Base-by-base conservation (phyloP, 163 green algal species). In the Scenedesmus sp. region DNA sequence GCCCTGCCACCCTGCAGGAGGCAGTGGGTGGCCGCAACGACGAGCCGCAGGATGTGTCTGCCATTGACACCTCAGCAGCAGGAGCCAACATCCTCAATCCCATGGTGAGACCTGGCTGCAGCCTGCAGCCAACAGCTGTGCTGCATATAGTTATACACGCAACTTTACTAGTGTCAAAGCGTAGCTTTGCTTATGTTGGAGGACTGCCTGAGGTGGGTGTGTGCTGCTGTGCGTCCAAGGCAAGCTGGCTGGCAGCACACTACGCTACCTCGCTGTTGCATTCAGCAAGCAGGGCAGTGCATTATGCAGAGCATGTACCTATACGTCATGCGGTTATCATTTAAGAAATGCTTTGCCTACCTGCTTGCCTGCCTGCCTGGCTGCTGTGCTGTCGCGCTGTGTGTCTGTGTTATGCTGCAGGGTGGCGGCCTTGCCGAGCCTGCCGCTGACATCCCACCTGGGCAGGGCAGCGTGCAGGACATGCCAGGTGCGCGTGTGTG, bases 401-500 rank as follows among this genome's bases (percentile, higher is more conserved):
- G 62, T 73, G 62, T 73, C 13, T 73, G 62, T 82, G 73, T 82
- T 9, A 34, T 82, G 20, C 73, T 82, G 9, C 54, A 90, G 87
- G 87, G 87, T 74, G 87, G 87, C 54, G 73, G 73, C n/a, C 73
- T 91, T 1, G 87, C 87, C 56, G 87, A 91, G 87, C 56, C 56
- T 52, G 87, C 70, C 26, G 87, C 56, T 67, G 87, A 91, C 76
- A 55, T 86, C 13, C 6, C n/a, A n/a, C 76, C 87, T 26, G 87
- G 87, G n/a, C 2, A 86, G 26, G 74, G 74, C 3, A 66, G 23
- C n/a, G 34, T 91, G 23, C 23, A 82, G 57, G 87, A 91, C 87
- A 60, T 91, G 56, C 87, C 87, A 91, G 87, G 87, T 91, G 20
- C 15, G 84, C n/a, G n/a, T n/a, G n/a, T n/a, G n/a, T n/a, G n/a